Evolutionary conservation across 306 rosid species (phyloP).

Genomic region (Cucumis hystrix): DNA sequence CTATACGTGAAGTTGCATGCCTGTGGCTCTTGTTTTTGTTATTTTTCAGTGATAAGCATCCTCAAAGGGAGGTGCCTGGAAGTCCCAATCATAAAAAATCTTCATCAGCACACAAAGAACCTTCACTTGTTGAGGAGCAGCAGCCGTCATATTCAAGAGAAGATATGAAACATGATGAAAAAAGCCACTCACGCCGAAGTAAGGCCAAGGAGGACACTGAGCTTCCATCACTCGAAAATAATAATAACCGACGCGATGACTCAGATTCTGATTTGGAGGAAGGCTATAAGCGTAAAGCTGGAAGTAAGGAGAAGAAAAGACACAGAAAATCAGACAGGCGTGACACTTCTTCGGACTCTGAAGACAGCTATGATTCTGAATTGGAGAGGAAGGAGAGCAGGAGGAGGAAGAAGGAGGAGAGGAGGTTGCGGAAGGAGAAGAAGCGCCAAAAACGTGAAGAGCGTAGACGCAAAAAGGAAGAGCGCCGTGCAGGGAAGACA

Average conservation of each 20-base stretch:
- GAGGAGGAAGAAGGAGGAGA: constrained; percentile 76
- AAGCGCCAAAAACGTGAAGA: constrained; percentile 71
- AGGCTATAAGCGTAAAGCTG: constrained; percentile 36
- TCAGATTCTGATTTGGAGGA: constrained; percentile 56
- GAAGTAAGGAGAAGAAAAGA: constrained; percentile 54
- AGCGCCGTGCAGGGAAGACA: constrained; percentile 61
- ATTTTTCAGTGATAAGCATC: constrained; percentile 6
- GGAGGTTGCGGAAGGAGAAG: constrained; percentile 72
- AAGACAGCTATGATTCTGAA: constrained; percentile 58
- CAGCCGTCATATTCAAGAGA: constrained; percentile 25
- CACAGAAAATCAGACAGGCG: constrained; percentile 69
- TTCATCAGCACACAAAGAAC: constrained; percentile 20
- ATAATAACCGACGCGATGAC: constrained; percentile 21
- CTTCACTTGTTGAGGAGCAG: constrained; percentile 31
- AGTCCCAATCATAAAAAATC: constrained; percentile 28
- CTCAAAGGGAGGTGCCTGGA: neutral
- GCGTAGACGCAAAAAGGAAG: constrained; percentile 58
- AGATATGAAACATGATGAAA: constrained; percentile 35
- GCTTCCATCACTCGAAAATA: constrained; percentile 22
- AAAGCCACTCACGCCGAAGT: constrained; percentile 22
- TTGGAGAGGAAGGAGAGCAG: constrained; percentile 62
- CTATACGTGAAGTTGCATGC: neutral
- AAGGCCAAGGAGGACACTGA: constrained; percentile 31
- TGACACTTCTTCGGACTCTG: constrained; percentile 43
- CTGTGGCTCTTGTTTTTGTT: neutral